These are phyloP conservation scores for Mycena maculata DNA, from an alignment of 768 basidiomycete species.

Conservation along the genomic window DNA sequence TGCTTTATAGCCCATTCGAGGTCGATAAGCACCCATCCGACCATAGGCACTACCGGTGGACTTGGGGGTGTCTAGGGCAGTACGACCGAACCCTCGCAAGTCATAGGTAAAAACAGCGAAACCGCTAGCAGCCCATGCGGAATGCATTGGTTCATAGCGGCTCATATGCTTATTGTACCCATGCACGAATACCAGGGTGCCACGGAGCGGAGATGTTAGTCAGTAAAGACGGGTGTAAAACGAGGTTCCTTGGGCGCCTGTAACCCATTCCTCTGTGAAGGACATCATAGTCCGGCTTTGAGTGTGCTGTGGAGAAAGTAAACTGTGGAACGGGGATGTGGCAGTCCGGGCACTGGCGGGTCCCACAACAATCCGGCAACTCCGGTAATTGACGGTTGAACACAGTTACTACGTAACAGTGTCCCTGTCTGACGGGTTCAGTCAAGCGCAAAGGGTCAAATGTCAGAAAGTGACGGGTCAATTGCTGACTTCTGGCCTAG, in stretches of 20 bases:
- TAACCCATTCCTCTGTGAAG: slow-evolving; percentile 15
- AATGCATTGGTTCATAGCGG: slow-evolving; percentile 4
- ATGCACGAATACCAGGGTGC: slow-evolving; percentile 2
- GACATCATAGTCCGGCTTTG: background rate
- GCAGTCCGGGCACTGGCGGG: too few species aligned
- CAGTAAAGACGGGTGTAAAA: slow-evolving; percentile 14
- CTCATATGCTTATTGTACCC: slow-evolving; percentile 16
- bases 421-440: too few species aligned
- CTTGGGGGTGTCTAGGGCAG: background rate
- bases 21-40: slow-evolving; percentile 11
- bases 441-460: too few species aligned
- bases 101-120: slow-evolving; percentile 13
- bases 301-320: background rate
- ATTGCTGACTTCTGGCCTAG: too few species aligned
- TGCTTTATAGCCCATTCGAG: slow-evolving; percentile 18
- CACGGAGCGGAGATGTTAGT: background rate
- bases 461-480: too few species aligned
- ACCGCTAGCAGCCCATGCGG: slow-evolving; percentile 2
- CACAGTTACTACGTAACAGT: too few species aligned
- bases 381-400: too few species aligned
- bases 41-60: slow-evolving; percentile 5
- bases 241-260: background rate
- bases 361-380: too few species aligned
- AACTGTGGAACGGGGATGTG: too few species aligned
- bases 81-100: slow-evolving; percentile 10